Evolutionary conservation across 345 rosid genomes (phyloP), one percentile per base, ranked within the genome.

Genomic region (Hibiscus syriacus): DNA sequence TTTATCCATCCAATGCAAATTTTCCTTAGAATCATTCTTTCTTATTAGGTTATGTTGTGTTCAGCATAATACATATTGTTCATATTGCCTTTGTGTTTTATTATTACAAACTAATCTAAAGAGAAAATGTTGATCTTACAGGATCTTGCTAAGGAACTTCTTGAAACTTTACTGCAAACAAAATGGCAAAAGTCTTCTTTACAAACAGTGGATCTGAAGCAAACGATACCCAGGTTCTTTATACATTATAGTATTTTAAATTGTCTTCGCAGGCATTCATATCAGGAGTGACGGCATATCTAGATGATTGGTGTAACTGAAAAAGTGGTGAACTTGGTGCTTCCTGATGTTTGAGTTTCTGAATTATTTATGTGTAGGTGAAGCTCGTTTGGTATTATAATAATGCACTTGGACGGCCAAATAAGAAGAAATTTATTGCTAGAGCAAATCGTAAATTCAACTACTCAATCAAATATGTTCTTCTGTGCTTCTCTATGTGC

Each of bases 141-240:
- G 99, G 97, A 89, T 86, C 98, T 94, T 73, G 99, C 99, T 12
- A 89, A 77, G 81, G 93, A 85, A 55, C 92, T 94, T 73, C 65
- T 94, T 54, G 96, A 85, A 55, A 86, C 82, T 60, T 89, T 75
- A 91, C 97, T 4, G 95, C 93, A 55, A 80, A 61, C 0, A 91
- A 88, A 75, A 94, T 94, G 98, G 88, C 86, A 22, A 89, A 89
- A 80, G 96, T 74, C 1, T 94, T 94, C 80, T 94, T 91, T 80
- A 86, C 96, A 29, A 94, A 88, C 62, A 83, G 98, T 78, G 98
- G 99, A 77, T 94, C 99, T 63, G 98, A 94, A 65, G 99, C 99
- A 77, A 94, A 89, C 32, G 99, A 94, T 72, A 86, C 98, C 4
- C 99, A 92, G 97, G 97, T n/a, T n/a, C n/a, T n/a, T n/a, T n/a